Evolutionary conservation across 768 basidiomycete genomes (phyloP).

Genomic region (Rhizopogon roseolus): DNA sequence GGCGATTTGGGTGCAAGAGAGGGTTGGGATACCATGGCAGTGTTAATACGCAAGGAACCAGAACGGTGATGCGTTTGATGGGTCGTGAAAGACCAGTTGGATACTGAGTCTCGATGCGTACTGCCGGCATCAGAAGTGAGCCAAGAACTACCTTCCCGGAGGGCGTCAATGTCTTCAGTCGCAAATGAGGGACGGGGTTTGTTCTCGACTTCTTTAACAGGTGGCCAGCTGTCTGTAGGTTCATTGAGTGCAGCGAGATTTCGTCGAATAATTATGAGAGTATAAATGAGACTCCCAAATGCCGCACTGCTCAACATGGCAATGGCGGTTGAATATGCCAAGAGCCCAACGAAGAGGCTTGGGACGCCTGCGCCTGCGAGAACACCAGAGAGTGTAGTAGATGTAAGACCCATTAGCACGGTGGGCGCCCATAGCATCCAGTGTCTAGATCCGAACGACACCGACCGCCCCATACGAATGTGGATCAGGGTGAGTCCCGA

Average conservation of each 20-base stretch:
- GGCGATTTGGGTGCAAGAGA: slow-evolving; percentile 47
- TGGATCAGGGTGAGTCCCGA: slow-evolving; percentile 60
- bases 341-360: slow-evolving; percentile 56
- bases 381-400: slow-evolving; percentile 55
- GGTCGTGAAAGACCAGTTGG: slow-evolving; percentile 72
- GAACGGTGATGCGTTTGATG: slow-evolving; percentile 45
- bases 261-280: slow-evolving; percentile 60
- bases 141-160: slow-evolving; percentile 79
- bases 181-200: slow-evolving; percentile 59
- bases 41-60: slow-evolving; percentile 6
- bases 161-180: slow-evolving; percentile 67
- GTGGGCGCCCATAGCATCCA: slow-evolving; percentile 74
- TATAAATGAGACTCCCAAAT: slow-evolving; percentile 57
- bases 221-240: slow-evolving; percentile 55
- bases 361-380: slow-evolving; percentile 48
- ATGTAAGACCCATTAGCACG: slow-evolving; percentile 45
- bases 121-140: slow-evolving; percentile 61
- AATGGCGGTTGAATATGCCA: slow-evolving; percentile 51
- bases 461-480: slow-evolving; percentile 63
- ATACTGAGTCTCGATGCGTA: slow-evolving; percentile 51
- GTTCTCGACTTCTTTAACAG: slow-evolving; percentile 45
- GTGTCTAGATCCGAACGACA: slow-evolving; percentile 64
- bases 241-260: slow-evolving; percentile 56
- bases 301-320: slow-evolving; percentile 47
- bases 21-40: slow-evolving; percentile 25